Evolutionary conservation across 441 rosid species (phyloP).

Genomic region (Euphorbia celastroides): DNA sequence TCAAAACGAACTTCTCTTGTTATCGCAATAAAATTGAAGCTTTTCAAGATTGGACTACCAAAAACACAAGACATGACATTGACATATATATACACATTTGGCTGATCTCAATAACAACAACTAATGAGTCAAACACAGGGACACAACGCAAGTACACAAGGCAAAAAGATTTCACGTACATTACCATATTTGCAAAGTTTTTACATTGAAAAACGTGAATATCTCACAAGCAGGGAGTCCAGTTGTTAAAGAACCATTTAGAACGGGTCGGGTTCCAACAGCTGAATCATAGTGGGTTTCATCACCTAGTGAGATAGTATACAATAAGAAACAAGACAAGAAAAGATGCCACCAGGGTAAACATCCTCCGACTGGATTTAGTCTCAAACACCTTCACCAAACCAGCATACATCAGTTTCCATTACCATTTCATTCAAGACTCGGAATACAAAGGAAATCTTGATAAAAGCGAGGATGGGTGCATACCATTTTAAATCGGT

Average conservation of each 20-base stretch:
- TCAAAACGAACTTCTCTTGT: background rate
- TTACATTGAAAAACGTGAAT: constrained; percentile 25
- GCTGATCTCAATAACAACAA: background rate
- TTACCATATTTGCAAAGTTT: constrained; percentile 20
- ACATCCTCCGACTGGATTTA: constrained; percentile 86
- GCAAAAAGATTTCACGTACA: constrained; percentile 2
- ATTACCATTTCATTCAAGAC: background rate
- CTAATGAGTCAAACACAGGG: background rate
- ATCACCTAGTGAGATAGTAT: constrained; percentile 81
- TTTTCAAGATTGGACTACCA: background rate
- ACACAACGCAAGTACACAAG: background rate
- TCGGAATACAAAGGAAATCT: background rate
- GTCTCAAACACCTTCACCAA: constrained; percentile 78
- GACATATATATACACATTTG: background rate
- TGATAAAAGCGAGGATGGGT: background rate
- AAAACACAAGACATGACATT: background rate
- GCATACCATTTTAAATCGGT: constrained; percentile 81
- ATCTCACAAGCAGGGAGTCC: constrained; percentile 20
- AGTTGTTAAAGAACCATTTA: constrained; percentile 22
- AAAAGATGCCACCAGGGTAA: constrained; percentile 81
- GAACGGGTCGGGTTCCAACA: constrained; percentile 23
- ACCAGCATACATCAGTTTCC: constrained; percentile 17
- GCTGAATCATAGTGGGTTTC: constrained; percentile 14
- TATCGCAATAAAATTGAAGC: background rate
- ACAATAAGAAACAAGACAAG: constrained; percentile 72